These are phyloP conservation scores for Epichloe bromicola DNA, from an alignment of 2,329 filamentous ascomycete species.

Conservation along the genomic window DNA sequence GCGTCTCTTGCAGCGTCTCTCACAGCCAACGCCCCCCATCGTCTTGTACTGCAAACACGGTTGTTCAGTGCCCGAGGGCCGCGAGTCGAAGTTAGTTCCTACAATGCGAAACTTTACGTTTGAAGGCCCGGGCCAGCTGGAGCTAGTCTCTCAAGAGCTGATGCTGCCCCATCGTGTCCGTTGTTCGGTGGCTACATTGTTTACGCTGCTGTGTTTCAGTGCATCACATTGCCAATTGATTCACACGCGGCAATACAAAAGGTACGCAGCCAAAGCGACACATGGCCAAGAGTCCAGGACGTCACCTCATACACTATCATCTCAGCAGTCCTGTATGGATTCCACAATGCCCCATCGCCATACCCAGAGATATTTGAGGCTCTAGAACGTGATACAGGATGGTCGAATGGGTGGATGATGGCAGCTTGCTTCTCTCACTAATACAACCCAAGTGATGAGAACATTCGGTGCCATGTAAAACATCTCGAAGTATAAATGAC, in stretches of 20 bases:
- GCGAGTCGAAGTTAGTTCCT: neutral
- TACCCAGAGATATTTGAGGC: neutral
- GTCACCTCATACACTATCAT: neutral
- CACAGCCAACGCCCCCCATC: no score
- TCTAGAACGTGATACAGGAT: conserved; percentile 1
- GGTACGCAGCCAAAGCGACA: neutral
- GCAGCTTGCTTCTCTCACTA: neutral
- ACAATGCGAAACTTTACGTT: neutral
- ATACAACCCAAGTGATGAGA: neutral
- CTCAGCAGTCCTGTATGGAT: neutral
- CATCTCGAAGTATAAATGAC: neutral
- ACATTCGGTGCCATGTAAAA: neutral
- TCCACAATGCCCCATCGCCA: neutral
- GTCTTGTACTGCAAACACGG: neutral
- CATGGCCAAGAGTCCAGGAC: neutral
- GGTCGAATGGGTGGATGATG: neutral
- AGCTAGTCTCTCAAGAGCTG: no score
- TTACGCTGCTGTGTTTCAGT: neutral
- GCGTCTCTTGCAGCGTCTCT: neutral
- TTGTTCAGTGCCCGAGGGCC: neutral
- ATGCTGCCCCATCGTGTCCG: neutral
- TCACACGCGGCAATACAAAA: neutral
- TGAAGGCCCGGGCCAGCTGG: neutral
- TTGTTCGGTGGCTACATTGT: neutral
- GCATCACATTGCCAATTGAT: neutral